Percentiles rank a stretch among this genome's conserved stretches.
These are phyloP conservation scores for Bryopsis sp. DNA, from an alignment of 139 green algal genomes.

Conservation along the genomic window DNA sequence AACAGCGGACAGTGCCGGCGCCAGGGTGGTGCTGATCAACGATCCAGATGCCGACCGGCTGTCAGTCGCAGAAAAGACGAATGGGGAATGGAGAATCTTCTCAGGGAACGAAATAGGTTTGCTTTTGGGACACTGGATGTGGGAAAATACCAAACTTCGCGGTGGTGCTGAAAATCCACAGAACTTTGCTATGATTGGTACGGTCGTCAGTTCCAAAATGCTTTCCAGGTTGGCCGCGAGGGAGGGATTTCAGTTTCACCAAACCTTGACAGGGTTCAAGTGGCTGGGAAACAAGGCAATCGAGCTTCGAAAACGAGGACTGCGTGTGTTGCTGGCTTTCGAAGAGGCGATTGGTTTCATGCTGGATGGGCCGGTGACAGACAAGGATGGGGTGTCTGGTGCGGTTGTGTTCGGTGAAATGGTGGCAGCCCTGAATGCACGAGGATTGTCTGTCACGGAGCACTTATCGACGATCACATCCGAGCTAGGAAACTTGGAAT, in stretches of 20 bases:
- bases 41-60: constrained; percentile 69
- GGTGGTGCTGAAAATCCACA: no score
- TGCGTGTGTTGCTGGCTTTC: constrained; percentile 57
- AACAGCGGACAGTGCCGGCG: constrained; percentile 23
- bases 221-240: constrained; percentile 41
- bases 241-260: constrained; percentile 38
- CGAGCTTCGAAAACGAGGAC: constrained; percentile 26
- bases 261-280: constrained; percentile 76
- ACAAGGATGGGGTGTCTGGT: no score
- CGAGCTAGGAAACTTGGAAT: no score
- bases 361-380: no score
- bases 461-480: no score
- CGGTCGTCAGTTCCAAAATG: constrained; percentile 48
- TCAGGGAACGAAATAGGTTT: constrained; percentile 47
- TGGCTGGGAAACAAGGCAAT: constrained; percentile 64
- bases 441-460: no score
- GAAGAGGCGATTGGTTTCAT: constrained; percentile 78
- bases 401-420: no score
- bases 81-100: background rate
- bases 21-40: constrained; percentile 53
- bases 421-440: no score
- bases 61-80: constrained; percentile 34
- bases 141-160: constrained; percentile 34
- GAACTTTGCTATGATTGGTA: constrained; percentile 48
- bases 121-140: constrained; percentile 65